phyloP scores from a whole-genome alignment of 2,329 filamentous ascomycete genomes.

The Huntiella moniliformis region DNA sequence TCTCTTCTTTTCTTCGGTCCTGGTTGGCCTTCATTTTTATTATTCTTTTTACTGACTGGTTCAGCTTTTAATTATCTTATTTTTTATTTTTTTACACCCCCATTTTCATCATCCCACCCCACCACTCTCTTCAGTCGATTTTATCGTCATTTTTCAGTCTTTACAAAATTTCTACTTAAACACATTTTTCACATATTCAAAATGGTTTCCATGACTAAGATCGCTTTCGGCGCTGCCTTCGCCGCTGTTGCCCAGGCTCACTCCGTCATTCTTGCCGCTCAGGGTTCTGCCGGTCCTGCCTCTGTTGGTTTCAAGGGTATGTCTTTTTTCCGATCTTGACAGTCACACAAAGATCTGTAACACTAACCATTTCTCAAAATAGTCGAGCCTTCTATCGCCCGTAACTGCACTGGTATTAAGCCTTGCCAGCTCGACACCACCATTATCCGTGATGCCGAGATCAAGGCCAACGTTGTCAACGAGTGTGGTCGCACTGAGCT shows the following conservation, averaged over 20 bases:
- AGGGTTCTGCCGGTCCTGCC: conserved; percentile 25
- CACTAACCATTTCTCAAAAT: conserved; percentile 1
- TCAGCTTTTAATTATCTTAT: conserved; percentile 12
- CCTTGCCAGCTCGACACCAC: conserved; percentile 49
- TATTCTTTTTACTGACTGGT: conserved; percentile 10
- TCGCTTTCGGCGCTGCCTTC: conserved; percentile 17
- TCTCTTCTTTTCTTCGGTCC: conserved; percentile 12
- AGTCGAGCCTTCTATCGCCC: conserved; percentile 35
- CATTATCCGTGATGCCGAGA: conserved; percentile 40
- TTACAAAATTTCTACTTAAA: not conserved
- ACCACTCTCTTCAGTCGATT: conserved; percentile 1
- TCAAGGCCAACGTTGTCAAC: conserved; percentile 32
- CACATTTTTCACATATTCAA: conserved; percentile 14
- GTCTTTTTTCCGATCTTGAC: not conserved
- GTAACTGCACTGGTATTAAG: conserved; percentile 44
- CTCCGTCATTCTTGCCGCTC: conserved; percentile 27
- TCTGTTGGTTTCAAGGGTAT: conserved; percentile 31
- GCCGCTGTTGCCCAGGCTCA: conserved; percentile 22
- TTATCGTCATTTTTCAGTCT: conserved; percentile 2
- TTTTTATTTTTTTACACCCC: conserved; percentile 13
- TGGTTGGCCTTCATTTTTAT: conserved; percentile 11
- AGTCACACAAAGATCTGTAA: not conserved
- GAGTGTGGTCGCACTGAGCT: conserved; percentile 44
- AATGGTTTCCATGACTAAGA: conserved; percentile 21
- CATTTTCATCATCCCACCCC: not conserved